Conservation (phyloP, 805 yeast genomes). For the Suhomyces tanzawaensis region DNA sequence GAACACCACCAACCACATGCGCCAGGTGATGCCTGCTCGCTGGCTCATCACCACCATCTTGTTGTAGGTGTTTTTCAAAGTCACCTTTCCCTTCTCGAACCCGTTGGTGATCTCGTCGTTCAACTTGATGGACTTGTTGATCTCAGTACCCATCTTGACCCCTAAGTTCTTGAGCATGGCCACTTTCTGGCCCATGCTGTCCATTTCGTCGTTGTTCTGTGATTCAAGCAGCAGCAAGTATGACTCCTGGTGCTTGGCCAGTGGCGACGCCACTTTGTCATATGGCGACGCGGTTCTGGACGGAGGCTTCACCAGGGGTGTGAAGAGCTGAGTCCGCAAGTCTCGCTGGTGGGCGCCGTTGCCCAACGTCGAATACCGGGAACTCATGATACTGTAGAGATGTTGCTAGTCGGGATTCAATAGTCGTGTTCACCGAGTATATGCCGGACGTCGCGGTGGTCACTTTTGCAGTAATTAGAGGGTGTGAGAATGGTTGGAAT, state of each 20-base stretch:
- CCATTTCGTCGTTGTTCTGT: constrained; percentile 42
- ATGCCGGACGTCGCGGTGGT: too few species aligned
- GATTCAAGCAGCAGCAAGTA: constrained; percentile 43
- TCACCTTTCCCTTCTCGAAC: constrained; percentile 39
- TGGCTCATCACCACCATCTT: constrained; percentile 45
- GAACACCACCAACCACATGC: constrained; percentile 44
- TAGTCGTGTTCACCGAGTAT: too few species aligned
- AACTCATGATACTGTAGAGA: constrained; percentile 13
- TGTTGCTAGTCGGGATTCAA: neutral
- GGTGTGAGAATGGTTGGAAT: too few species aligned
- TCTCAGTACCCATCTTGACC: constrained; percentile 42
- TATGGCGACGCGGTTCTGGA: constrained; percentile 39
- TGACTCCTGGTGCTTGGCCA: constrained; percentile 42
- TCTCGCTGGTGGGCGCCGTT: constrained; percentile 39
- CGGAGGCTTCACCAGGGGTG: constrained; percentile 25
- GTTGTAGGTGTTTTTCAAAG: constrained; percentile 42
- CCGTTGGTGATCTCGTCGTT: constrained; percentile 41
- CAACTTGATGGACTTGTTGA: constrained; percentile 38
- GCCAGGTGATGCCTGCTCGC: constrained; percentile 45
- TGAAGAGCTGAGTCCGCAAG: constrained; percentile 40
- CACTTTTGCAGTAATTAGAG: too few species aligned
- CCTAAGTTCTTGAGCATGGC: constrained; percentile 42
- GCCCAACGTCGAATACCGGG: constrained; percentile 14
- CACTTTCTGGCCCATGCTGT: constrained; percentile 41
- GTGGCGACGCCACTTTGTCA: constrained; percentile 23